Percentiles rank a stretch among this genome's conserved stretches.
These are phyloP conservation scores for Acrocalymma vagum DNA, from an alignment of 2,329 filamentous ascomycete species.

Conservation along the genomic window DNA sequence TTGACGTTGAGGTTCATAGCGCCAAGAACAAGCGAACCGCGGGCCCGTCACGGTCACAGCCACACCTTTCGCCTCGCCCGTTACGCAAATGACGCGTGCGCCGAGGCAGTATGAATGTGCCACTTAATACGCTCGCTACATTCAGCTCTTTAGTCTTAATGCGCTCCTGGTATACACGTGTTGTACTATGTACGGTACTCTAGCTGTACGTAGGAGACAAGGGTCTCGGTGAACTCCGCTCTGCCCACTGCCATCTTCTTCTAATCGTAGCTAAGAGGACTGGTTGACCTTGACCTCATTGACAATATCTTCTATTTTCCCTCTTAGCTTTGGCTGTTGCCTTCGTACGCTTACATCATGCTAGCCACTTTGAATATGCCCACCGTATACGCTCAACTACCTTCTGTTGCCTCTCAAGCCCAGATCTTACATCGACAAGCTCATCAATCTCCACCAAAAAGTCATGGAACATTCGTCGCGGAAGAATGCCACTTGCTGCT, in stretches of 20 bases:
- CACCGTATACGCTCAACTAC: constrained; percentile 86
- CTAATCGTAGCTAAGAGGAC: too few relatives aligned
- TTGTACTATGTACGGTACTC: constrained; percentile 3
- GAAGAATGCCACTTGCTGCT: constrained; percentile 73
- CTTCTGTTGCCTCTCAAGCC: constrained; percentile 78
- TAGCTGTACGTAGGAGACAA: too few relatives aligned
- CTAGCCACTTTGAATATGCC: constrained; percentile 82
- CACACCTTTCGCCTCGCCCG: constrained; percentile 1
- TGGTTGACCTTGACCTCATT: too few relatives aligned
- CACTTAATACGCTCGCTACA: too few relatives aligned
- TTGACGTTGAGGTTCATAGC: constrained; percentile 22
- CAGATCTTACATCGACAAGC: constrained; percentile 79
- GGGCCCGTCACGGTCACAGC: constrained; percentile 1
- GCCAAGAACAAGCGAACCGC: constrained; percentile 19
- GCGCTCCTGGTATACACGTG: too few relatives aligned
- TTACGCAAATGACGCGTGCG: constrained; percentile 3
- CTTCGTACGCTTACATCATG: constrained; percentile 11
- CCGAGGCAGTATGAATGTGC: too few relatives aligned
- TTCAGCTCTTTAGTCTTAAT: too few relatives aligned
- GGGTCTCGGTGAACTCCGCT: too few relatives aligned
- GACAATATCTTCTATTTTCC: too few relatives aligned
- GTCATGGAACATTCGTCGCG: constrained; percentile 78
- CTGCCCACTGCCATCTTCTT: too few relatives aligned
- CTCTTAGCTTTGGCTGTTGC: too few relatives aligned
- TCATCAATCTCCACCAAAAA: constrained; percentile 91